Percentiles rank a stretch among this genome's conserved stretches.
phyloP scores from a whole-genome alignment of 805 yeast species.

The Hanseniaspora occidentalis region DNA sequence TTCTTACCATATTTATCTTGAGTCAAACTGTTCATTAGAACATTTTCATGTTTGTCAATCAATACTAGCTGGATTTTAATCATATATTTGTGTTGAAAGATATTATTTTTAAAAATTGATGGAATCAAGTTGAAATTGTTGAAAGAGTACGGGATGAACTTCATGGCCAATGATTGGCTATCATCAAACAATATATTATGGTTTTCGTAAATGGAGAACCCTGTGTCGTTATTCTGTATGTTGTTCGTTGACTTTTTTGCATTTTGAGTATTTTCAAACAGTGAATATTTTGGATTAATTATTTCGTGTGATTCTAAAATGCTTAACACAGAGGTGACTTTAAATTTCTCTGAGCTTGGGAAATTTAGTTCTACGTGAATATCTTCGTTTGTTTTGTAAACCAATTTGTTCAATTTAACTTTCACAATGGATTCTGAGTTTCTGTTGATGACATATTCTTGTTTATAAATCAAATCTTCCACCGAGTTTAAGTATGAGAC shows the following conservation, averaged over 20 bases:
- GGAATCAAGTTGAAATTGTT: constrained; percentile 25
- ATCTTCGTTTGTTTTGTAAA: constrained; percentile 34
- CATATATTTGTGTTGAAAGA: constrained; percentile 30
- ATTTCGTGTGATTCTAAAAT: constrained; percentile 26
- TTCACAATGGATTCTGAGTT: constrained; percentile 30
- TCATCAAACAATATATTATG: constrained; percentile 23
- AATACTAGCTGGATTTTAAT: constrained; percentile 26
- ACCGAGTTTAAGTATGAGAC: constrained; percentile 4
- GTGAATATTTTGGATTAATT: constrained; percentile 21
- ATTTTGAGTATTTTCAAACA: constrained; percentile 8
- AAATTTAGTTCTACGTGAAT: constrained; percentile 29
- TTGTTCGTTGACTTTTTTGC: constrained; percentile 6
- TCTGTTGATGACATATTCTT: constrained; percentile 29
- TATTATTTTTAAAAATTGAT: constrained; percentile 28
- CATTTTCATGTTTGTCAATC: constrained; percentile 11
- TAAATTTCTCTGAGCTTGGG: constrained; percentile 16
- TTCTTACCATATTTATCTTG: constrained; percentile 27
- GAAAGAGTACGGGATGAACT: constrained; percentile 19
- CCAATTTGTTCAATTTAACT: constrained; percentile 27
- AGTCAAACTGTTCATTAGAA: constrained; percentile 17
- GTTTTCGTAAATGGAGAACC: constrained; percentile 17
- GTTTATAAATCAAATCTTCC: constrained; percentile 15
- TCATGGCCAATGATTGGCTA: constrained; percentile 16
- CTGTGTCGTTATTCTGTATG: constrained; percentile 11
- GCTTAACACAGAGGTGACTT: constrained; percentile 28